Conservation (phyloP, 352 stramenopile species). For the Globisporangium lucens region DNA sequence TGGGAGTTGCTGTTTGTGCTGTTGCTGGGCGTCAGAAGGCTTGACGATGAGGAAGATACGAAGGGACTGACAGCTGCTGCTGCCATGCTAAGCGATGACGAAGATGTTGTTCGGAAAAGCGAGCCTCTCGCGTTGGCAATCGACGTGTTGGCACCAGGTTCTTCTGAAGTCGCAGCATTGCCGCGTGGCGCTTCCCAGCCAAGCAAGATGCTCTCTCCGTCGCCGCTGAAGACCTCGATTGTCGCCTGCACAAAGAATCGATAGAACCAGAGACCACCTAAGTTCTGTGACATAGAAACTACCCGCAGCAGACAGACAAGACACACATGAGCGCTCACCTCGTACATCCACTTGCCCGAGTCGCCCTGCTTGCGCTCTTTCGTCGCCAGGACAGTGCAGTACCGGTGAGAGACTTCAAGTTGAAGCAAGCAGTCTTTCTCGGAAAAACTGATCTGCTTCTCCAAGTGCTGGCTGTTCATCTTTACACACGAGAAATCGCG, state of each 20-base stretch:
- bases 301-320: not conserved
- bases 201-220: slow-evolving; percentile 70
- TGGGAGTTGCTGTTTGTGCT: not conserved
- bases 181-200: slow-evolving; percentile 70
- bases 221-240: slow-evolving; percentile 49
- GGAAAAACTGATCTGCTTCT: slow-evolving; percentile 62
- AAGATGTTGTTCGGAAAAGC: not conserved
- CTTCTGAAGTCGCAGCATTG: not conserved
- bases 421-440: slow-evolving; percentile 74
- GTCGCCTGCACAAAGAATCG: slow-evolving; percentile 13
- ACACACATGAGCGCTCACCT: slow-evolving; percentile 24
- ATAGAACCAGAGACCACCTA: not conserved
- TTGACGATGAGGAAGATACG: not conserved
- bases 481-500: slow-evolving; percentile 72
- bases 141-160: not conserved
- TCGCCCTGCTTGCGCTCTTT: slow-evolving; percentile 69
- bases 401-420: slow-evolving; percentile 58
- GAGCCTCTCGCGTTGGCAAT: not conserved
- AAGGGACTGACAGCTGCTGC: not conserved
- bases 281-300: not conserved
- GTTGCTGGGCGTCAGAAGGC: not conserved
- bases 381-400: slow-evolving; percentile 69
- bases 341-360: slow-evolving; percentile 79
- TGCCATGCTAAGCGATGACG: not conserved
- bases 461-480: slow-evolving; percentile 57